Conservation (phyloP, 1,284 basidiomycete genomes). For the Naganishia sp. region DNA sequence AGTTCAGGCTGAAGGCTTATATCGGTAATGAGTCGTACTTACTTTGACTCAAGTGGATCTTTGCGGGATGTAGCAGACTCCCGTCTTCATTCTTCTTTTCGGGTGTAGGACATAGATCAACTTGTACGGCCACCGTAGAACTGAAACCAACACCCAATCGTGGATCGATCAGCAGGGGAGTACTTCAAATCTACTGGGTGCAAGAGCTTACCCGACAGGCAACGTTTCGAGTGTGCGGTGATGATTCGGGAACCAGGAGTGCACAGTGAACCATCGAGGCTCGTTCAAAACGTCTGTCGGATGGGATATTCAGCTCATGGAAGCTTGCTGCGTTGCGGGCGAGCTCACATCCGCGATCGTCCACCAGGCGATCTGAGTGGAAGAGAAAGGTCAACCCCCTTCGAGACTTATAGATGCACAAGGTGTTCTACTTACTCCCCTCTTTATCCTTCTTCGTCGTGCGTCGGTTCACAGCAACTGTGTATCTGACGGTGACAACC, state of each 20-base stretch:
- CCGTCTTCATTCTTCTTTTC: constrained; percentile 1
- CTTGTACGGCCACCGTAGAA: background rate
- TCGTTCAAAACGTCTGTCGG: background rate
- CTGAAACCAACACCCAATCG: background rate
- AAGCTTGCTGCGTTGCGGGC: background rate
- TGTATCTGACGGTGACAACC: background rate
- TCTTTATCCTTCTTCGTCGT: background rate
- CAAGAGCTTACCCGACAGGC: background rate
- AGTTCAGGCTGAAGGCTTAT: too few relatives aligned
- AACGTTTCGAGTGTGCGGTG: background rate
- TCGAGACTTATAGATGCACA: background rate
- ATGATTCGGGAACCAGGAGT: background rate
- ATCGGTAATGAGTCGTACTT: background rate
- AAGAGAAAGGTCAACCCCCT: background rate
- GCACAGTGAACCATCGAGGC: background rate
- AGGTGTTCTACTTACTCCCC: background rate
- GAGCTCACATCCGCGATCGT: background rate
- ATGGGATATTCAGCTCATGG: background rate
- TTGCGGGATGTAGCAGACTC: background rate
- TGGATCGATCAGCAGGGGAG: background rate
- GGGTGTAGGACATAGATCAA: background rate
- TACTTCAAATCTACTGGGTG: background rate
- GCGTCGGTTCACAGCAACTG: background rate
- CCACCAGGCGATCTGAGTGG: background rate
- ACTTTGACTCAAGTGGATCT: constrained; percentile 2